Evolutionary conservation across 1,139 yeast genomes (phyloP).

Genomic region (Geotrichum reessii): DNA sequence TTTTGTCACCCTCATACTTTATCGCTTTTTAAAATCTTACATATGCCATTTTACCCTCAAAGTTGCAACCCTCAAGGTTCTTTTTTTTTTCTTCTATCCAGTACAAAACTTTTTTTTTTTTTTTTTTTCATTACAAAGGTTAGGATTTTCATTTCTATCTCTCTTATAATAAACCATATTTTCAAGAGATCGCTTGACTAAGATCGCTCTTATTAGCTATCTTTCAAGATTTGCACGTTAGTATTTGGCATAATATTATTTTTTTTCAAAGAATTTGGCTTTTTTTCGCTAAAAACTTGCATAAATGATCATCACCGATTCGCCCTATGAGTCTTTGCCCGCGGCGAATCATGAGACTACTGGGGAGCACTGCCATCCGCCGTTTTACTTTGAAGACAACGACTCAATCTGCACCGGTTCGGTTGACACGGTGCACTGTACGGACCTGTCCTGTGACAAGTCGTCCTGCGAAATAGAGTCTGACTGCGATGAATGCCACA

Average conservation of each 20-base stretch:
- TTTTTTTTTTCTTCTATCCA: not conserved
- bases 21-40: not conserved
- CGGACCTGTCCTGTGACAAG: not conserved
- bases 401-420: not conserved
- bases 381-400: not conserved
- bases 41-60: not conserved
- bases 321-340: not conserved
- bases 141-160: not conserved
- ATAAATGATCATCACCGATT: not conserved
- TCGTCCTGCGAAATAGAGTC: not conserved
- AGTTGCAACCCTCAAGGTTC: not conserved
- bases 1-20: not conserved
- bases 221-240: not conserved
- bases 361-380: not conserved
- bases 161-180: not conserved
- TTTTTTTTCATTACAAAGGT: not conserved
- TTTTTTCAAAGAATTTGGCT: not conserved
- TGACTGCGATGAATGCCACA: not conserved
- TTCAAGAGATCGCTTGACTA: not conserved
- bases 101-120: not conserved
- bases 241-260: not conserved
- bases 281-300: not conserved
- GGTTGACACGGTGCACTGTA: not conserved
- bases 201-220: not conserved
- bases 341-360: not conserved